A percentile compares a stretch with the other conserved stretches of the same genome.
Evolutionary conservation across 176 grass and related monocot species (phyloP).

Genomic region (Melocanna baccifera): DNA sequence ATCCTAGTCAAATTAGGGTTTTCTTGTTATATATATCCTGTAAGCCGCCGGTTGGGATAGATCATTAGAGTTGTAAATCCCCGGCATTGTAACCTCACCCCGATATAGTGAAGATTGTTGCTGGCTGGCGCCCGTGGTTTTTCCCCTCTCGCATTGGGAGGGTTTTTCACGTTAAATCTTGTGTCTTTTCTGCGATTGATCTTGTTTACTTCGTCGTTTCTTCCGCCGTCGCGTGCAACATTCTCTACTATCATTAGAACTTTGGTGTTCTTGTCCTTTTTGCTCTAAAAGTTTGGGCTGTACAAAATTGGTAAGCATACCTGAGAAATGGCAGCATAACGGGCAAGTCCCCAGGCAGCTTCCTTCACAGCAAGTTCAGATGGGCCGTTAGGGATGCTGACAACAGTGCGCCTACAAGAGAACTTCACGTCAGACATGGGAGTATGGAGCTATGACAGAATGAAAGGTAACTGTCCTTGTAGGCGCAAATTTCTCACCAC

Average conservation of each 20-base stretch:
- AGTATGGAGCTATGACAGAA: background rate
- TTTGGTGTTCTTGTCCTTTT: background rate
- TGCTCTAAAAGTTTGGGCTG: background rate
- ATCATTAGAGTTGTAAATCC: too few species aligned
- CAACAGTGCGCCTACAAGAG: slow-evolving; percentile 78
- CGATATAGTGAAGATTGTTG: too few species aligned
- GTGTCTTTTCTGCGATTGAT: too few species aligned
- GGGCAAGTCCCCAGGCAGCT: slow-evolving; percentile 95
- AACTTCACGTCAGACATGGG: slow-evolving; percentile 19
- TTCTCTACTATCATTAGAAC: background rate
- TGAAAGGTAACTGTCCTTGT: background rate
- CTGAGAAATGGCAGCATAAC: slow-evolving; percentile 94
- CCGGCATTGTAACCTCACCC: too few species aligned
- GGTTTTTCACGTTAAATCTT: too few species aligned
- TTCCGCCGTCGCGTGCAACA: too few species aligned
- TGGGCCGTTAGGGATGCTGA: slow-evolving; percentile 96
- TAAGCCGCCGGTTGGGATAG: too few species aligned
- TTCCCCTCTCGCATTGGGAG: too few species aligned
- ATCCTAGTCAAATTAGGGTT: too few species aligned
- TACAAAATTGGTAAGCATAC: slow-evolving; percentile 35
- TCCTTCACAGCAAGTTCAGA: slow-evolving; percentile 93
- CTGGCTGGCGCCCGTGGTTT: too few species aligned
- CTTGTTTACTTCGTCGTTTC: too few species aligned
- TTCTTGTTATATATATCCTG: too few species aligned
- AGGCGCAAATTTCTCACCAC: slow-evolving; percentile 60